Base-by-base conservation (phyloP, 805 yeast species). In the Candida sanyiensis region DNA sequence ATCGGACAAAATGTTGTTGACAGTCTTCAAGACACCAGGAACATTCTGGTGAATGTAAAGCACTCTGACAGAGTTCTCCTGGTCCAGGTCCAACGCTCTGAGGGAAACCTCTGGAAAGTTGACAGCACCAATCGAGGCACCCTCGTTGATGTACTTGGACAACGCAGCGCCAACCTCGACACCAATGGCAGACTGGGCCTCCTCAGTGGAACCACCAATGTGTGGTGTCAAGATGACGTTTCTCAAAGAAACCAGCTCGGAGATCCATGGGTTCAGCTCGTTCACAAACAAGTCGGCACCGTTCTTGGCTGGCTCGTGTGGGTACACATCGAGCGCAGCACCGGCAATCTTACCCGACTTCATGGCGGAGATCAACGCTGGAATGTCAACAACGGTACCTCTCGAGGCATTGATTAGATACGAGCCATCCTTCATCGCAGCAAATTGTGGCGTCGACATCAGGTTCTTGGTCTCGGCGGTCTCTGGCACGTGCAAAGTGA, bases 131-230 rank as follows among this genome's bases (percentile, higher is more conserved):
- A 75, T 75, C 12, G 97, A 84, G 56, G 79, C 72, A 71, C 98
- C 98, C 72, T 90, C 97, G 67, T 89, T 90, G 63, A 93, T 83
- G 70, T 88, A 93, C 61, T 85, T 86, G 49, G 89, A 72, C 56
- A 93, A 73, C 28, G 95, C 80, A 33, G 83, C 72, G 44, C 82
- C 86, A 45, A 93, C 98, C 70, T 93, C 98, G 45, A 90, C 71
- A 68, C 98, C 98, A 58, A 93, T 93, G 28, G 97, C 95, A 40
- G 85, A 75, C 73, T 93, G 98, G 27, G 98, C 98, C 72, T 93
- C 98, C 66, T 90, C 97, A 34, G 98, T 93, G 37, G 97, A 88
- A 51, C 98, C 98, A 67, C 98, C 98, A 53, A 93, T 93, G 61
- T 93, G 98, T 24, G 98, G 98, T 39, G 97, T 82, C 57, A 93